Evolutionary conservation across 306 rosid species (phyloP).

Genomic region (Ormosia emarginata): DNA sequence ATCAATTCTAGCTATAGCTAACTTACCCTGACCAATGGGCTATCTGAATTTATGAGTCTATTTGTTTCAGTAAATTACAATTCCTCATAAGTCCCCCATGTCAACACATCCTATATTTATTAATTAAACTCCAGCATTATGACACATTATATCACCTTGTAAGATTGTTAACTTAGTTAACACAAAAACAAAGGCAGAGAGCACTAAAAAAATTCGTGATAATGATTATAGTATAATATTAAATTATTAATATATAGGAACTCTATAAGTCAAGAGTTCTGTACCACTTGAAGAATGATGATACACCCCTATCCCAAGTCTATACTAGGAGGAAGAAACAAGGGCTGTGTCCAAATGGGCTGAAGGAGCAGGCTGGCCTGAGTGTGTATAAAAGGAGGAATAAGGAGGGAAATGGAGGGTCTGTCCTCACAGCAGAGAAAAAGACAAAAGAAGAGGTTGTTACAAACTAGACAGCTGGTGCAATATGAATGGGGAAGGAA

Average conservation of each 20-base stretch:
- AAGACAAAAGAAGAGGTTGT: neutral
- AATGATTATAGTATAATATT: neutral
- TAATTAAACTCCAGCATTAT: neutral
- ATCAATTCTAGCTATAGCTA: neutral
- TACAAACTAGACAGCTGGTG: neutral
- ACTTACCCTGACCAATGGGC: neutral
- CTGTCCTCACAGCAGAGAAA: neutral
- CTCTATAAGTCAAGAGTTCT: neutral
- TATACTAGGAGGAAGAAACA: slow-evolving; percentile 4
- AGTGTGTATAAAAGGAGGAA: neutral
- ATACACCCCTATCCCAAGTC: neutral
- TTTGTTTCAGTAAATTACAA: neutral
- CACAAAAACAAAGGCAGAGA: neutral
- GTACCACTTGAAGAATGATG: neutral
- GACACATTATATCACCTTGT: neutral
- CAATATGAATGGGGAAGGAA: slow-evolving; percentile 4
- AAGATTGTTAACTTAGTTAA: neutral
- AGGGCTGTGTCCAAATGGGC: neutral
- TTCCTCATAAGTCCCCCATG: neutral
- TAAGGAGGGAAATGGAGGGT: neutral
- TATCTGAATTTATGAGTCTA: neutral
- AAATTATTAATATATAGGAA: neutral
- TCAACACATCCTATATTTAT: neutral
- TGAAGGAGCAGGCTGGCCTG: neutral
- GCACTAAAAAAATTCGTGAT: slow-evolving; percentile 3